Conservation (phyloP, 1,284 basidiomycete species). For the Cryptococcus sp. region DNA sequence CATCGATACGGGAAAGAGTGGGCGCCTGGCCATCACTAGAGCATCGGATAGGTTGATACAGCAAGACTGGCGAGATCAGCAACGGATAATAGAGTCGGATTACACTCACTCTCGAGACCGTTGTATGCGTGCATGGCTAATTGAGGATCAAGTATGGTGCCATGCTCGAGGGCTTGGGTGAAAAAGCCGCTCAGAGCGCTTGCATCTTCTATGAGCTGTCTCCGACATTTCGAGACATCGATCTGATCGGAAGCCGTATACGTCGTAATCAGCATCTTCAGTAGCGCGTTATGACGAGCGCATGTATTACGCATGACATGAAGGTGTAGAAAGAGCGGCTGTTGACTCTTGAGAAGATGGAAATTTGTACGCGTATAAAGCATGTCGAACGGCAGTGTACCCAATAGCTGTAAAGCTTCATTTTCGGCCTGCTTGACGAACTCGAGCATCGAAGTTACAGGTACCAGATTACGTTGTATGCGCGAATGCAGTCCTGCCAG, state of each 20-base stretch:
- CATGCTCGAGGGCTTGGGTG: constrained; percentile 3
- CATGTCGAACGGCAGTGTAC: constrained; percentile 6
- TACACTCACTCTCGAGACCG: constrained; percentile 8
- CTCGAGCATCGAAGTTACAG: neutral
- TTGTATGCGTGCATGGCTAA: constrained; percentile 18
- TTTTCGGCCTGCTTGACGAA: constrained; percentile 1
- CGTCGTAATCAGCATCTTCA: constrained; percentile 4
- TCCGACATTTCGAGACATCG: constrained; percentile 1
- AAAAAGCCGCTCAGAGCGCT: constrained; percentile 5
- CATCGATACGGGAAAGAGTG: constrained; percentile 1
- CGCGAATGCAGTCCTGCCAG: constrained; percentile 10
- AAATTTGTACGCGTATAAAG: constrained; percentile 7
- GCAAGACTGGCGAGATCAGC: constrained; percentile 5
- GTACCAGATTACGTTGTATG: constrained; percentile 4
- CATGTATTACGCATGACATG: constrained; percentile 16
- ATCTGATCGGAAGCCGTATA: neutral
- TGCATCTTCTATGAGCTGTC: constrained; percentile 3
- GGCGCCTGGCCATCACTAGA: constrained; percentile 1
- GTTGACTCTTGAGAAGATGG: constrained; percentile 9
- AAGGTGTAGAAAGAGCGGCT: constrained; percentile 5
- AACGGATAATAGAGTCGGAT: neutral
- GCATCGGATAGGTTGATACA: constrained; percentile 10
- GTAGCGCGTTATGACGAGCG: constrained; percentile 5
- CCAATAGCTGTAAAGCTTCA: constrained; percentile 3
- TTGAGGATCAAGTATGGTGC: constrained; percentile 11